These are phyloP conservation scores for Beauveria caledonica DNA, from an alignment of 2,329 filamentous ascomycete genomes.

Conservation along the genomic window DNA sequence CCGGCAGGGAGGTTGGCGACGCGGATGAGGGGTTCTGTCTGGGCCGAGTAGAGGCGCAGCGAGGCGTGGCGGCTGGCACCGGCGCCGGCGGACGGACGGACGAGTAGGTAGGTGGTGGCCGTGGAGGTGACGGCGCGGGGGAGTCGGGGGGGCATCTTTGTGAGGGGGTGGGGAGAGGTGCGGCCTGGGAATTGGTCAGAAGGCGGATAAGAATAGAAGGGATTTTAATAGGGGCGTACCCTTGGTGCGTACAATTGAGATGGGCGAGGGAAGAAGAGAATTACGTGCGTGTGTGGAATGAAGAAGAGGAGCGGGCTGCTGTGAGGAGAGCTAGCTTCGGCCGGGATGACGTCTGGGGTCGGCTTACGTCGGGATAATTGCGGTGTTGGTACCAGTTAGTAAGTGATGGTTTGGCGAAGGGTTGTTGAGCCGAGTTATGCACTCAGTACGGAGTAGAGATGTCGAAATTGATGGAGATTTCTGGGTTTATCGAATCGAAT, in stretches of 20 bases:
- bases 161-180: neutral
- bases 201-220: neutral
- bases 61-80: slow-evolving; percentile 13
- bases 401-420: neutral
- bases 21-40: slow-evolving; percentile 51
- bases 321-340: neutral
- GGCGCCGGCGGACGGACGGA: slow-evolving; percentile 13
- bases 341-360: neutral
- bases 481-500: too few species aligned
- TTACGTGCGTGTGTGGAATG: neutral
- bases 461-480: too few species aligned
- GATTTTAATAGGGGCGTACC: neutral
- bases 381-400: neutral
- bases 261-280: neutral
- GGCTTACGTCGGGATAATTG: slow-evolving; percentile 11
- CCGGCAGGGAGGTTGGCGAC: slow-evolving; percentile 69
- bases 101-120: slow-evolving; percentile 19
- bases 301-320: neutral
- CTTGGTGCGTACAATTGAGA: neutral
- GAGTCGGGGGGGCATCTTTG: slow-evolving; percentile 5
- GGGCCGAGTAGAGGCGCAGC: slow-evolving; percentile 34
- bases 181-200: neutral
- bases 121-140: slow-evolving; percentile 7
- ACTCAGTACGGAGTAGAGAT: neutral
- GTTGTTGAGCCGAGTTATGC: neutral